These are phyloP conservation scores for Teunomyces panamensis DNA, from an alignment of 805 yeast genomes.

Conservation along the genomic window DNA sequence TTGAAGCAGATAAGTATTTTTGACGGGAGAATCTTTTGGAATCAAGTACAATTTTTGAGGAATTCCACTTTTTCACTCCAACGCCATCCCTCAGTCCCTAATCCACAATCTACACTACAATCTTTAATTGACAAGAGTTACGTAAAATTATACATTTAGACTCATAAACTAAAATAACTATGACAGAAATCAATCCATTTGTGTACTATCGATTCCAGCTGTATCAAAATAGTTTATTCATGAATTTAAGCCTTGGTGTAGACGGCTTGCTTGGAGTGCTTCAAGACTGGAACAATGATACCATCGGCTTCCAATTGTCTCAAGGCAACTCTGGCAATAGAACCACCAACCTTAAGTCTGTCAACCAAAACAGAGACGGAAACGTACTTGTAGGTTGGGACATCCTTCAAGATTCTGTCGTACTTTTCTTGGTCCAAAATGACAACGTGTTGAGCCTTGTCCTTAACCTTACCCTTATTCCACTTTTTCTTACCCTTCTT, in stretches of 20 bases:
- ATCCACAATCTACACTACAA: neutral
- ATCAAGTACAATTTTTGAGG: too few species aligned
- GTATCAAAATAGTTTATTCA: slow-evolving; percentile 2
- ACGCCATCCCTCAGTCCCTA: neutral
- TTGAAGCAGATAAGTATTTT: neutral
- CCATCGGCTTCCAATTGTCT: slow-evolving; percentile 94
- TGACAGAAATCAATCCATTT: neutral
- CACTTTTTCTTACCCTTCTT: slow-evolving; percentile 99
- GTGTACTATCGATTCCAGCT: slow-evolving; percentile 1
- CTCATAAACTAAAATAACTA: slow-evolving; percentile 3
- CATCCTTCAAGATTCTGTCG: slow-evolving; percentile 99
- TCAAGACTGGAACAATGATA: slow-evolving; percentile 87
- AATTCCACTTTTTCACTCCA: too few species aligned
- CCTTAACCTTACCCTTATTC: slow-evolving; percentile 99
- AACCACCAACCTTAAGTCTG: slow-evolving; percentile 99
- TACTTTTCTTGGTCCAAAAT: slow-evolving; percentile 96
- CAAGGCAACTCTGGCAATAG: slow-evolving; percentile 97
- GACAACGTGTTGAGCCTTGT: slow-evolving; percentile 98
- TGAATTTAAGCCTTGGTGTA: slow-evolving; percentile 68
- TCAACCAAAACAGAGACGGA: slow-evolving; percentile 98
- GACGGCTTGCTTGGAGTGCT: slow-evolving; percentile 95
- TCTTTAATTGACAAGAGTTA: neutral
- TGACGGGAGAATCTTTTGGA: neutral
- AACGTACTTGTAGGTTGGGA: slow-evolving; percentile 97
- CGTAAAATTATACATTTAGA: slow-evolving; percentile 4